Conservation (phyloP, 352 stramenopile species). For the Elongisporangium prolatum region DNA sequence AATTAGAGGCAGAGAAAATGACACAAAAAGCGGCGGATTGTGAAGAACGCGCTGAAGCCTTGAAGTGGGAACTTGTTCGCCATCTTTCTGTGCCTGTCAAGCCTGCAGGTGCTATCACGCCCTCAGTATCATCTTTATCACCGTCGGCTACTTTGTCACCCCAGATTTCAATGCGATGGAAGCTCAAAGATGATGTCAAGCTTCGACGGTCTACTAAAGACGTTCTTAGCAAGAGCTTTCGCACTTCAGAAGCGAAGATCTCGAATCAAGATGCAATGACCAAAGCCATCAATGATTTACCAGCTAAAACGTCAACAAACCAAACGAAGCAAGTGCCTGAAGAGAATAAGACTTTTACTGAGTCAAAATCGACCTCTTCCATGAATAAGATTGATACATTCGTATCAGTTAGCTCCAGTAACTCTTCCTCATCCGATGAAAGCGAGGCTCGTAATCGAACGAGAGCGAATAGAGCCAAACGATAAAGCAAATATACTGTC, state of each 20-base stretch:
- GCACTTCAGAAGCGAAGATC: background rate
- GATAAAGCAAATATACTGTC: background rate
- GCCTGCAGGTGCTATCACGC: constrained; percentile 3
- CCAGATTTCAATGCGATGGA: constrained; percentile 43
- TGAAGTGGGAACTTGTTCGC: constrained; percentile 74
- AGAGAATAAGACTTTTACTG: background rate
- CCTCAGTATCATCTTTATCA: constrained; percentile 4
- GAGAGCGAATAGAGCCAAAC: background rate
- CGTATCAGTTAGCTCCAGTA: background rate
- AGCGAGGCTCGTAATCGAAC: background rate
- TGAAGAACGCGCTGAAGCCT: constrained; percentile 62
- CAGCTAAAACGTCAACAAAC: background rate
- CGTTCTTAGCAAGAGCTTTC: background rate
- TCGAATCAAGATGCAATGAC: too few relatives aligned
- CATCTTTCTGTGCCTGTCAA: constrained; percentile 23
- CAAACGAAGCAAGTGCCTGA: background rate
- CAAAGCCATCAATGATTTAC: too few relatives aligned
- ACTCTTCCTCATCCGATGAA: background rate
- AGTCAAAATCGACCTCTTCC: background rate
- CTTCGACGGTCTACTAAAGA: constrained; percentile 20
- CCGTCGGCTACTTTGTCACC: constrained; percentile 18
- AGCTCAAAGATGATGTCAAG: constrained; percentile 39
- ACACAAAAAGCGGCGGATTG: constrained; percentile 27
- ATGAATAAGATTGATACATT: background rate
- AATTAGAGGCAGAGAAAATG: constrained; percentile 45